phyloP scores from a whole-genome alignment of 768 basidiomycete genomes.

The Sporobolomyces pararoseus region DNA sequence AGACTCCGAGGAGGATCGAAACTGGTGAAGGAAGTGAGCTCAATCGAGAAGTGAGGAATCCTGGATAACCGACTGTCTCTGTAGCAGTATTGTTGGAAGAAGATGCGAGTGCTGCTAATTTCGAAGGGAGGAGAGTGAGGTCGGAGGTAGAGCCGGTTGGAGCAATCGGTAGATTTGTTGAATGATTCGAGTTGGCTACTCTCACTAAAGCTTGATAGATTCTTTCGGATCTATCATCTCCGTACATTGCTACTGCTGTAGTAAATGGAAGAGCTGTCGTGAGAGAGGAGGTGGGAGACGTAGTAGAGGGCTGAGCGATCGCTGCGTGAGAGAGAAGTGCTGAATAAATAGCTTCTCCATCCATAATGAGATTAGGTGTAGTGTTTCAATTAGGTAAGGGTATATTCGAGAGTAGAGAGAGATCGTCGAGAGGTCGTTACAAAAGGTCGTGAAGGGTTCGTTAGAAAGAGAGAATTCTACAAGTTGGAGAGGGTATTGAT shows the following conservation, averaged over 20 bases:
- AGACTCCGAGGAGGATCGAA: conserved; percentile 19
- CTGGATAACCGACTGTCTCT: background rate
- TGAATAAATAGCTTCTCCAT: conserved; percentile 1
- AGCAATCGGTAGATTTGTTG: background rate
- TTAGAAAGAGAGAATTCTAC: background rate
- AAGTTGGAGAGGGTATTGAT: background rate
- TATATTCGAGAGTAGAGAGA: background rate
- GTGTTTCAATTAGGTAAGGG: background rate
- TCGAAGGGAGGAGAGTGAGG: background rate
- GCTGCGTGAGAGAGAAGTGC: background rate
- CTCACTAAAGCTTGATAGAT: conserved; percentile 24
- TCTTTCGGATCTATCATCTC: background rate
- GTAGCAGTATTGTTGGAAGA: background rate
- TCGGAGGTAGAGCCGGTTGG: background rate
- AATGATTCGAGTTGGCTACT: background rate
- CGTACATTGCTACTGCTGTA: background rate
- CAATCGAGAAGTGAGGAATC: conserved; percentile 30
- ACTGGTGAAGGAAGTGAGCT: conserved; percentile 6
- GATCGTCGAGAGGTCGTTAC: conserved; percentile 1
- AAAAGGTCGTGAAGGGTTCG: conserved; percentile 8
- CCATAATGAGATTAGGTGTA: background rate
- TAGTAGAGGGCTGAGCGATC: background rate
- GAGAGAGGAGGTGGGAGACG: background rate
- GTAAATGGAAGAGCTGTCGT: background rate
- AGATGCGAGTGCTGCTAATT: conserved; percentile 10